Evolutionary conservation across 148 eudicot genomes (phyloP), one percentile per base, ranked within the genome.

Genomic region (Amaranthus palmeri): DNA sequence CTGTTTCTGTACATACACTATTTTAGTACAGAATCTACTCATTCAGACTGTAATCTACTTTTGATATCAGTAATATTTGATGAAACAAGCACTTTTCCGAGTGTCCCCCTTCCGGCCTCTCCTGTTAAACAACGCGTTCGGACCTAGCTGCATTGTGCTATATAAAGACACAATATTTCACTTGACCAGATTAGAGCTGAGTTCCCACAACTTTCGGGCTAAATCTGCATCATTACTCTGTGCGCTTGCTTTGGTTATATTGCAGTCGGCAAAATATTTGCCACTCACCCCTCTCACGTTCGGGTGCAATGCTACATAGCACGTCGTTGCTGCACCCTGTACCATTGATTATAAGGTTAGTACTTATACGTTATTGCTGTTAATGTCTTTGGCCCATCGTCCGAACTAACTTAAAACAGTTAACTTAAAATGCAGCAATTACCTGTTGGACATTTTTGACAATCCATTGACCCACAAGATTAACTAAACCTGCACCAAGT

Each of bases 281-380:
- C 96, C 91, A 7, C 73, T 81, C 61, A 76, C 65, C 53, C 89
- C 91, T 76, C 84, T 72, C 47, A 86, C 79, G 2, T 80, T 68
- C 0, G 96, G 89, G 69, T 88, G 90, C 79, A 88, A 72, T 58
- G 91, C 96, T 50, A 84, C 87, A 68, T 88, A 90, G 81, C 96
- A 90, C 56, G 88, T 90, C 48, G 91, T 90, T 67, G 92, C 88
- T 10, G 88, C 90, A 56, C 96, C 90, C 91, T 88, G 80, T 61
- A 64, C 7, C 77, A 78, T 56, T 10, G 10, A 42, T 5, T 54
- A 53, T 25, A 40, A 45, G 13, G 4, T 41, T 36, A 64, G 43
- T 43, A 50, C 7, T 7, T 13, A 59, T 69, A 62, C 61, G 15
- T 42, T 5, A 17, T 3, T 69, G 4, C 7, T 44, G 7, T 18